These are phyloP conservation scores for Chaetomium globosum DNA, from an alignment of 2,329 filamentous ascomycete genomes.

Conservation along the genomic window DNA sequence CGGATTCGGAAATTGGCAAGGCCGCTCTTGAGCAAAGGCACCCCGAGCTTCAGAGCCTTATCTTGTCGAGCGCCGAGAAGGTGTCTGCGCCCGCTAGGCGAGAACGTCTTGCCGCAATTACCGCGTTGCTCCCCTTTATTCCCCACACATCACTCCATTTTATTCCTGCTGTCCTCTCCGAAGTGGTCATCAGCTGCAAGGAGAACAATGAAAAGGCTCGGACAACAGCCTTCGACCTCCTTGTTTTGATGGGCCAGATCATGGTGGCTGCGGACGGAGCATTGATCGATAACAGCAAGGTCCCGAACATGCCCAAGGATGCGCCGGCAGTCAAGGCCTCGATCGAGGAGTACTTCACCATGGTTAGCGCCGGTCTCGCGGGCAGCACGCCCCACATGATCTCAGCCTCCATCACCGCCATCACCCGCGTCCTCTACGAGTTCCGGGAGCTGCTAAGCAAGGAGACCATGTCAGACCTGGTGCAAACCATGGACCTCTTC, in stretches of 20 bases:
- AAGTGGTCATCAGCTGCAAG: slow-evolving; percentile 95
- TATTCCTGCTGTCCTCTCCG: slow-evolving; percentile 85
- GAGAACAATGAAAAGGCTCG: slow-evolving; percentile 96
- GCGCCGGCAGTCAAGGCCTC: slow-evolving; percentile 76
- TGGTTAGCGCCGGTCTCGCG: slow-evolving; percentile 94
- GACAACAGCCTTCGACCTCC: slow-evolving; percentile 83
- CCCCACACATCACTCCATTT: slow-evolving; percentile 83
- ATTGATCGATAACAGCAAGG: slow-evolving; percentile 80
- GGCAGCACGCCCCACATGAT: slow-evolving; percentile 96
- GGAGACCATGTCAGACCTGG: slow-evolving; percentile 76
- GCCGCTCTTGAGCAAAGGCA: slow-evolving; percentile 76
- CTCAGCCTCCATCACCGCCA: slow-evolving; percentile 90
- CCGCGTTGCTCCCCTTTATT: slow-evolving; percentile 77
- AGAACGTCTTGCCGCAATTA: slow-evolving; percentile 81
- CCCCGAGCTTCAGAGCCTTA: slow-evolving; percentile 76
- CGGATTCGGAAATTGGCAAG: slow-evolving; percentile 75
- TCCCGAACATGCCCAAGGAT: slow-evolving; percentile 82
- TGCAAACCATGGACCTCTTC: slow-evolving; percentile 95
- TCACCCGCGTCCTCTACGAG: slow-evolving; percentile 91
- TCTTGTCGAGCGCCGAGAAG: slow-evolving; percentile 79
- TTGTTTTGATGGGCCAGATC: slow-evolving; percentile 84
- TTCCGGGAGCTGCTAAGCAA: slow-evolving; percentile 73
- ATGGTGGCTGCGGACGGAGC: slow-evolving; percentile 69
- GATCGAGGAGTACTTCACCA: slow-evolving; percentile 95
- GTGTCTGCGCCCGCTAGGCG: slow-evolving; percentile 83